These are phyloP conservation scores for Cordyceps javanica DNA, from an alignment of 2,329 filamentous ascomycete species.

Conservation along the genomic window DNA sequence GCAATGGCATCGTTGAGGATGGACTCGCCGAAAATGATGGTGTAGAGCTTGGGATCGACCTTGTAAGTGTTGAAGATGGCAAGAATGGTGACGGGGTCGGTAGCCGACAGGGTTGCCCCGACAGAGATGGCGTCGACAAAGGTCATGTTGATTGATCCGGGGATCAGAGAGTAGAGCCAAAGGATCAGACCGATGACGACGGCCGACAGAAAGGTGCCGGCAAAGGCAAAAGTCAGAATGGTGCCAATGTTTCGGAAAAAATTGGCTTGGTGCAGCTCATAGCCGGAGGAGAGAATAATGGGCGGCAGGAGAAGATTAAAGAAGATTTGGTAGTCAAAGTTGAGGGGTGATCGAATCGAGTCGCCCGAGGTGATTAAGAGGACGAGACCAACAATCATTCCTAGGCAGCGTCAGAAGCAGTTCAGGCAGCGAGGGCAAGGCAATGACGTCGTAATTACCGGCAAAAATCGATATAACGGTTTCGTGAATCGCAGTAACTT, in stretches of 20 bases:
- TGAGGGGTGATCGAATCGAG: constrained; percentile 83
- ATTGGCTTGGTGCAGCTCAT: constrained; percentile 96
- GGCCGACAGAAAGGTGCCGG: constrained; percentile 93
- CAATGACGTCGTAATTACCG: constrained; percentile 42
- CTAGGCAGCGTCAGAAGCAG: constrained; percentile 38
- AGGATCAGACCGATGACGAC: constrained; percentile 87
- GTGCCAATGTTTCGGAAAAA: constrained; percentile 98
- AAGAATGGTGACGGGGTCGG: constrained; percentile 93
- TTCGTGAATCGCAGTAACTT: constrained; percentile 95
- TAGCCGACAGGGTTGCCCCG: constrained; percentile 91
- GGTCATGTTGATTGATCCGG: constrained; percentile 74
- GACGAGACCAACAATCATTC: constrained; percentile 90
- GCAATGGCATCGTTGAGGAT: constrained; percentile 98
- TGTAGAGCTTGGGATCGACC: constrained; percentile 97
- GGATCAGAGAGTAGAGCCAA: constrained; percentile 82
- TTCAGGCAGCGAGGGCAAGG: too few relatives aligned
- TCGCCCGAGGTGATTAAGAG: constrained; percentile 75
- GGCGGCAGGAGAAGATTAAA: constrained; percentile 98
- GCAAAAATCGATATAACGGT: constrained; percentile 98
- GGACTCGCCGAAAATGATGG: constrained; percentile 96
- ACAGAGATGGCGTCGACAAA: constrained; percentile 97
- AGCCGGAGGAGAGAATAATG: constrained; percentile 94
- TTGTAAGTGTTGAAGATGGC: constrained; percentile 99
- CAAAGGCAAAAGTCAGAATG: constrained; percentile 95
- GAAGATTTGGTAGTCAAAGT: constrained; percentile 98